These are phyloP conservation scores for Petunia axillaris DNA, from an alignment of 257 asterid species.

Conservation along the genomic window DNA sequence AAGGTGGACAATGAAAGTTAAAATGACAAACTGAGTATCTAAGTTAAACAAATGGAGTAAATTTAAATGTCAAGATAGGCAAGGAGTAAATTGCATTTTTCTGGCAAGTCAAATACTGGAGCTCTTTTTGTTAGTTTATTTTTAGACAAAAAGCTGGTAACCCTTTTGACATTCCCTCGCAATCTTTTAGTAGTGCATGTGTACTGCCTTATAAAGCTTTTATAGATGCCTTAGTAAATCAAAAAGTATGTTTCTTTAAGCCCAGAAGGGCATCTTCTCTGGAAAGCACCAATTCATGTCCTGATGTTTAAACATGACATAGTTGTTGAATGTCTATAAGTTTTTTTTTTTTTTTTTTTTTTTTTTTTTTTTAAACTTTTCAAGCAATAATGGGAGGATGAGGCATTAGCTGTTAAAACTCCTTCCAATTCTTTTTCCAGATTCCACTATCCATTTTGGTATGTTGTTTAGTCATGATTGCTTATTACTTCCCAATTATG, in stretches of 20 bases:
- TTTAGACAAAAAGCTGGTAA: not conserved
- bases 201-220: not conserved
- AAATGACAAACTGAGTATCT: no score
- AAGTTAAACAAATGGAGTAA: no score
- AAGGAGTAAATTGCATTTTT: no score
- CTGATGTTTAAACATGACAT: not conserved
- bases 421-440: not conserved
- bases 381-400: not conserved
- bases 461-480: conserved; percentile 1
- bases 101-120: not conserved
- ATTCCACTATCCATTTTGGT: not conserved
- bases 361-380: not conserved
- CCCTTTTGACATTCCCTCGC: not conserved
- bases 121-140: not conserved
- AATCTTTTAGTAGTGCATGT: not conserved
- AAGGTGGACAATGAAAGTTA: no score
- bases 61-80: no score
- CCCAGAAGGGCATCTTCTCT: not conserved
- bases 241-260: not conserved
- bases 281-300: not conserved
- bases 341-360: not conserved
- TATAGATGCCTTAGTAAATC: not conserved
- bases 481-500: not conserved
- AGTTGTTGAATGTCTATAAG: not conserved
- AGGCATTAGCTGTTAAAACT: not conserved